Evolutionary conservation across 306 rosid genomes (phyloP), one percentile per base, ranked within the genome.

Genomic region (Cyclanthera cordifolia): DNA sequence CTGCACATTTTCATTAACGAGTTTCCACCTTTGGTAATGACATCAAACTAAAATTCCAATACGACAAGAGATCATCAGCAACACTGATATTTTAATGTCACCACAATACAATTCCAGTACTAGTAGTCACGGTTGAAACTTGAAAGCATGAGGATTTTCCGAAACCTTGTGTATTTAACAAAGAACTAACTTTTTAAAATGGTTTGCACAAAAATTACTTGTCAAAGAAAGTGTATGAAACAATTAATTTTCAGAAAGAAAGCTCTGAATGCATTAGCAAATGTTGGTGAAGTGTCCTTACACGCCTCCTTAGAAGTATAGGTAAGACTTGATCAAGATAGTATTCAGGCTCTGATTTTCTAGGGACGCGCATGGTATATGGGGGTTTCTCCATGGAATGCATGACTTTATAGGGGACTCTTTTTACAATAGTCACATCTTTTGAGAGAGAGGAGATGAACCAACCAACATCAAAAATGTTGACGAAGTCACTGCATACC

Each of bases 321-420:
- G 99, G 99, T 79, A 94, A 77, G 72, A 88, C 99, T 86, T 94
- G 99, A 71, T 90, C 97, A 66, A 82, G 89, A 85, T 94, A 94
- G 77, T 90, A 94, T 73, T 94, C 99, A 67, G 99, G 97, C 12
- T 87, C 91, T 16, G 99, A 94, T 81, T 90, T 94, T 83, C 99
- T 86, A 3, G 99, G 99, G 63, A 94, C 99, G 16, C 99, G 97
- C 97, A 94, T 94, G 37, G 95, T 90, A 75, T 94, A 94, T 50
- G 99, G 99, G 58, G 99, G 99, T 79, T 94, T 94, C 11, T 94
- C 99, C 99, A 94, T 90, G 66, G 88, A 80, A 49, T 95, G 87
- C 99, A 94, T 94, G 52, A 88, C 68, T 78, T 90, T 90, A 74
- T 86, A 86, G 45, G 99, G 97, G 79, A 90, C 97, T 85, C 95